Evolutionary conservation across 2,329 filamentous ascomycete genomes (phyloP), one percentile per base, ranked within the genome.

Genomic region (Byssochlamys sp.): DNA sequence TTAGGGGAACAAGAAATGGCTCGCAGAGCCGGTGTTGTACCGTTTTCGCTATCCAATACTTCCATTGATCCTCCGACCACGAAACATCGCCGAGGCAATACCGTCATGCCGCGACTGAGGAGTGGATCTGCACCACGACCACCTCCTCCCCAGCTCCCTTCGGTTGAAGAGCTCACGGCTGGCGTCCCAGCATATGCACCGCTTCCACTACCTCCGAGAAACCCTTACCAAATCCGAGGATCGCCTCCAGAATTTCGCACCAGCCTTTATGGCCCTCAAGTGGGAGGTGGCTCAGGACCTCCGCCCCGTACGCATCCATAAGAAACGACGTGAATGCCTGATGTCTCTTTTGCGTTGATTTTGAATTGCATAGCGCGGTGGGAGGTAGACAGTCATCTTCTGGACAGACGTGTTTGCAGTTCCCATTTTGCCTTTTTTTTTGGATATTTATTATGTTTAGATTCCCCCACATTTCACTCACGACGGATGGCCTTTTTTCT

Each of bases 1-100:
- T 80, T 99, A 57, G 92, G 92, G 61, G 90, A 96, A 71, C 80
- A 86, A 65, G 94, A 97, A 66, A 97, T 99, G 90, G 91, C 91
- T 53, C 84, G 88, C 60, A 87, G 92, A 58, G 92, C 92, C 49
- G 94, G 94, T 51, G 90, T 94, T 39, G 86, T 89, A 6, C 90
- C 92, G 1, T 96, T 96, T 73, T 84, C 86, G 2, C 77, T 90
- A 29, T 84, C 85, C 12, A 80, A 77, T 55, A 77, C 81, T 61
- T 80, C 81, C 39, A 69, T 78, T 55, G 80, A 86, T 67, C 78
- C 72, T 7, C 70, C 72, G 9, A 61, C 66, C 24, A 68, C 70
- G 25, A 68, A 72, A 60, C 58, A 66, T 24, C 71, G 72, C 57
- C 67, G 72, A 59, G 69, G 70, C 52, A 75, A 71, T 57, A 69